Percentiles rank a stretch among this genome's conserved stretches.
Conservation (phyloP, 495 filamentous ascomycete genomes). For the Tirmania nivea region DNA sequence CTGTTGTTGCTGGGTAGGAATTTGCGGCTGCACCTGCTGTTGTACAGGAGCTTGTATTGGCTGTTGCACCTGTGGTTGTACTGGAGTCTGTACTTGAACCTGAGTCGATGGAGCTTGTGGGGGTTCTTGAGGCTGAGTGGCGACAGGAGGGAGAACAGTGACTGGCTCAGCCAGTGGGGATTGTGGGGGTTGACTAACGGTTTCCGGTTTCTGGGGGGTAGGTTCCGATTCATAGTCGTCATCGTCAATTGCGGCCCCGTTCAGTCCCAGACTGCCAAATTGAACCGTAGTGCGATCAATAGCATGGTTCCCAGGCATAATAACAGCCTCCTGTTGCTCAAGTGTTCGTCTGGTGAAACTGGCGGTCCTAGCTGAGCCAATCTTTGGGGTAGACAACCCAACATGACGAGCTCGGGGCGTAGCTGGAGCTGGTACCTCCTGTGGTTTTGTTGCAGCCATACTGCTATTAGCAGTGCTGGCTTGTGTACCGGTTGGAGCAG, state of each 20-base stretch:
- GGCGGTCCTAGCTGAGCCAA: constrained; percentile 35
- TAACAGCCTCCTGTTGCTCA: constrained; percentile 89
- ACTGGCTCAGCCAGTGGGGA: constrained; percentile 78
- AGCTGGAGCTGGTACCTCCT: constrained; percentile 32
- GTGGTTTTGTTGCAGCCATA: constrained; percentile 44
- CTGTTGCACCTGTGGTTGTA: constrained; percentile 20
- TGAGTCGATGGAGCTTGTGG: constrained; percentile 25
- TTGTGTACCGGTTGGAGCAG: constrained; percentile 54
- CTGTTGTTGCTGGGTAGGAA: constrained; percentile 3
- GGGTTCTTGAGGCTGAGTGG: constrained; percentile 20
- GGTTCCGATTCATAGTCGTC: constrained; percentile 89
- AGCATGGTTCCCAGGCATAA: constrained; percentile 96
- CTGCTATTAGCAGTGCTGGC: constrained; percentile 82
- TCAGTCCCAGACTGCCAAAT: constrained; percentile 87
- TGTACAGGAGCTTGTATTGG: neutral
- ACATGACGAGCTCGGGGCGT: constrained; percentile 37
- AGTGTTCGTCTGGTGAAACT: constrained; percentile 63
- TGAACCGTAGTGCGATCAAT: constrained; percentile 88
- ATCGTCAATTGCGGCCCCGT: constrained; percentile 81
- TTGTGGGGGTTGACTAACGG: constrained; percentile 78
- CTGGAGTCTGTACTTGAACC: neutral
- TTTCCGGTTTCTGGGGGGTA: constrained; percentile 29
- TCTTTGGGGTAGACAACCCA: constrained; percentile 35
- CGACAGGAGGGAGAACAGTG: constrained; percentile 67
- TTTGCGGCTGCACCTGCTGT: neutral